Percentiles rank a stretch among this genome's conserved stretches.
phyloP scores from a whole-genome alignment of 2,329 filamentous ascomycete genomes.

The Scytalidium lignicola region DNA sequence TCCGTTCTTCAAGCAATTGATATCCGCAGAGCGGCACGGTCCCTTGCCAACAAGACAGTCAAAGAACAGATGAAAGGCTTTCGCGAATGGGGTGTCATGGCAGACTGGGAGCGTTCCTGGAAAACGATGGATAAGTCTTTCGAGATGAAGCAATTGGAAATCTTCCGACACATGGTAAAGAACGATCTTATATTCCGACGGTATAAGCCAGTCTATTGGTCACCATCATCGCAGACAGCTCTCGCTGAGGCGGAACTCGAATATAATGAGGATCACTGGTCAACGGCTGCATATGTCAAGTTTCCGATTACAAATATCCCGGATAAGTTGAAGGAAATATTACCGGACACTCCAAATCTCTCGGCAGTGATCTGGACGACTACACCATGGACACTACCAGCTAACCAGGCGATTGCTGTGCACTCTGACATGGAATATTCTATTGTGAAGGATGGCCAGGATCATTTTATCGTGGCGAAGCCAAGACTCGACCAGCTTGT shows the following conservation, averaged over 20 bases:
- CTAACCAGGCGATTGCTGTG: constrained; percentile 85
- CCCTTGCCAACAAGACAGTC: constrained; percentile 64
- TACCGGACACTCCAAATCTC: constrained; percentile 39
- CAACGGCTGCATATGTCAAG: constrained; percentile 70
- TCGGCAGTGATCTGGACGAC: constrained; percentile 97
- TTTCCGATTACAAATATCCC: constrained; percentile 60
- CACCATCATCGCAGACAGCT: constrained; percentile 70
- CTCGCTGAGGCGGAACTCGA: constrained; percentile 82
- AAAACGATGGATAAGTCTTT: constrained; percentile 73
- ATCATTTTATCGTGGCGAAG: constrained; percentile 67
- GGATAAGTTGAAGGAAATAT: constrained; percentile 35
- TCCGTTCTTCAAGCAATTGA: constrained; percentile 44
- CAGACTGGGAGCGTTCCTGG: constrained; percentile 72
- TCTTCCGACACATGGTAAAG: constrained; percentile 72
- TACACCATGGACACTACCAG: constrained; percentile 94
- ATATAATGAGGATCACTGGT: constrained; percentile 71
- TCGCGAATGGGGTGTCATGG: constrained; percentile 70
- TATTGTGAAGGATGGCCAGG: constrained; percentile 51
- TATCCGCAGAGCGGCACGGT: constrained; percentile 59
- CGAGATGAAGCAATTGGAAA: constrained; percentile 67
- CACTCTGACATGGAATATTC: constrained; percentile 69
- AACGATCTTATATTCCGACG: constrained; percentile 71
- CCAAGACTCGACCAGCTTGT: constrained; percentile 59
- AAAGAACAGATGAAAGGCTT: constrained; percentile 70
- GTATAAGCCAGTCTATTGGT: constrained; percentile 85